phyloP scores from a whole-genome alignment of 192 early-diverging fungal species.

The Umbelopsis vinacea region DNA sequence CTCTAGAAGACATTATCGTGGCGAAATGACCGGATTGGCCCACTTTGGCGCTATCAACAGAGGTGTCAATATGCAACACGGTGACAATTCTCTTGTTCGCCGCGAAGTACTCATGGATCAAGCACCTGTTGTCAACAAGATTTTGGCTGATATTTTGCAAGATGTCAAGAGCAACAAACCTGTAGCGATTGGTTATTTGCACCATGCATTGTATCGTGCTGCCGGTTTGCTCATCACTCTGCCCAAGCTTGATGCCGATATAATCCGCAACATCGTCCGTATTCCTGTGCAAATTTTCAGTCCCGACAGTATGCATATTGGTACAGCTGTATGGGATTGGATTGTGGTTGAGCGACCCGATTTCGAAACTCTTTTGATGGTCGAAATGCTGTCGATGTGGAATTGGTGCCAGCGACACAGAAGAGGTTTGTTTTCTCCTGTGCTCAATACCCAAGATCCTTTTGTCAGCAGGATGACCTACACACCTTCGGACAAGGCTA shows the following conservation, averaged over 20 bases:
- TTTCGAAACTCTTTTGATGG: conserved; percentile 78
- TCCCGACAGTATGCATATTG: conserved; percentile 77
- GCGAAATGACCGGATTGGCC: conserved; percentile 53
- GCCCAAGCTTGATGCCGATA: conserved; percentile 65
- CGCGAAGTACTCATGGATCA: conserved; percentile 39
- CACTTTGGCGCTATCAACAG: conserved; percentile 21
- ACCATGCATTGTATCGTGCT: conserved; percentile 56
- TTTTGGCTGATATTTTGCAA: conserved; percentile 38
- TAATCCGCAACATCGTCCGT: conserved; percentile 84
- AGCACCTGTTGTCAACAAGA: conserved; percentile 39
- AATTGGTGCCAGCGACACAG: conserved; percentile 74
- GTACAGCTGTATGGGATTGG: conserved; percentile 90
- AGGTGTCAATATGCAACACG: conserved; percentile 11
- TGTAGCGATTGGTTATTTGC: conserved; percentile 53
- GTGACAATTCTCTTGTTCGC: conserved; percentile 10
- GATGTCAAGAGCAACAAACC: conserved; percentile 45
- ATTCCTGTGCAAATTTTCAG: conserved; percentile 84
- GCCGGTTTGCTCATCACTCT: conserved; percentile 53
- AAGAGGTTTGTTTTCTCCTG: conserved; percentile 81
- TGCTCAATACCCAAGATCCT: conserved; percentile 56
- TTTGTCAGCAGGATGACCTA: conserved; percentile 94
- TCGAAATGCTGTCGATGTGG: conserved; percentile 86
- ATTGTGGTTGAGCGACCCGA: conserved; percentile 79
- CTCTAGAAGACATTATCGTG: conserved; percentile 51
- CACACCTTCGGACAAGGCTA: conserved; percentile 84